Percentiles rank a stretch among this genome's conserved stretches.
Evolutionary conservation across 2,329 filamentous ascomycete genomes (phyloP).

Genomic region (Aaosphaeria arxii): DNA sequence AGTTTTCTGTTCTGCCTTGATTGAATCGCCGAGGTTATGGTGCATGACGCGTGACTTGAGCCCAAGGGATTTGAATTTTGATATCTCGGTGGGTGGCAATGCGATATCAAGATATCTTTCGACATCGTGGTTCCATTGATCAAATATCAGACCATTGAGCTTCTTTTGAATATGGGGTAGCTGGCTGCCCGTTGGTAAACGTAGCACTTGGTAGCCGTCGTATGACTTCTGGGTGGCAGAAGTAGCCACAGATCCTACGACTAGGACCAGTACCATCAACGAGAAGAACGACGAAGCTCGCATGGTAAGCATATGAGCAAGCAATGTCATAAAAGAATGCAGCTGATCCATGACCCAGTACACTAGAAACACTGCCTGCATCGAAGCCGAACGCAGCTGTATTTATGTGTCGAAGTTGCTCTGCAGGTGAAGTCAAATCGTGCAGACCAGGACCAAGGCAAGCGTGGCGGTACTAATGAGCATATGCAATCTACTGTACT

Average conservation of each 20-base stretch:
- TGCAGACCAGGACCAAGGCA: no score
- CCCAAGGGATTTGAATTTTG: constrained; percentile 37
- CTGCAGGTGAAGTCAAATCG: no score
- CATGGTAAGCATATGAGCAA: no score
- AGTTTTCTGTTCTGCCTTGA: constrained; percentile 35
- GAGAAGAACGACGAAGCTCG: no score
- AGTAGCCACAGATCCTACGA: background rate
- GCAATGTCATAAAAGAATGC: no score
- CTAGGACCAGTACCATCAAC: no score
- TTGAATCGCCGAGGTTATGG: constrained; percentile 43
- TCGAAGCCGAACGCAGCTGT: no score
- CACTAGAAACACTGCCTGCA: no score
- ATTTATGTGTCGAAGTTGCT: no score
- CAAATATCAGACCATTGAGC: constrained; percentile 34
- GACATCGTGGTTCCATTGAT: constrained; percentile 35
- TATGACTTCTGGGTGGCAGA: constrained; percentile 21
- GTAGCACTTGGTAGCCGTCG: constrained; percentile 42
- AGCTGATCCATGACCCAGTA: no score
- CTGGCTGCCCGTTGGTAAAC: constrained; percentile 34
- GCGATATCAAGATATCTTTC: constrained; percentile 41
- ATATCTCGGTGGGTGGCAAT: constrained; percentile 39
- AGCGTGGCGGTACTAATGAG: no score
- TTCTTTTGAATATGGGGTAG: constrained; percentile 30
- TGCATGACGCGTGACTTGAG: constrained; percentile 40
- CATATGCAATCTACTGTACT: no score